Percentiles rank a stretch among this genome's conserved stretches.
Conservation (phyloP, 2,329 filamentous ascomycete species). For the Lecanicillium sp. region DNA sequence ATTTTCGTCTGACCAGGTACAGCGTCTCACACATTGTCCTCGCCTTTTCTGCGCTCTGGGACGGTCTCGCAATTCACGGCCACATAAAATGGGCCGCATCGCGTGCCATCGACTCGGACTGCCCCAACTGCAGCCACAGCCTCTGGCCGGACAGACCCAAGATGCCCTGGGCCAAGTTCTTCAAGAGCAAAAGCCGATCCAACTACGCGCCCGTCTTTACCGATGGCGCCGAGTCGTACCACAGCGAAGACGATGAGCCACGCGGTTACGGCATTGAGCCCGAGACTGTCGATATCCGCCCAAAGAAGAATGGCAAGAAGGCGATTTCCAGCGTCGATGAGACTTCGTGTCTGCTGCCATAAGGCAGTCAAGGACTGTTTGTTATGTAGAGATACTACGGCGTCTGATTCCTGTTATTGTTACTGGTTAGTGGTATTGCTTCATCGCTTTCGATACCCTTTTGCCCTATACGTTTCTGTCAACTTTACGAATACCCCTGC, state of each 20-base stretch:
- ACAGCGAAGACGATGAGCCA: background rate
- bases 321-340: slow-evolving; percentile 1
- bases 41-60: slow-evolving; percentile 31
- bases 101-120: slow-evolving; percentile 33
- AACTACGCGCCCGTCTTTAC: slow-evolving; percentile 9
- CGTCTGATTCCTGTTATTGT: too few relatives aligned
- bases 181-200: slow-evolving; percentile 11
- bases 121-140: slow-evolving; percentile 34
- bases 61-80: slow-evolving; percentile 34
- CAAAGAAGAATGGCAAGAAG: slow-evolving; percentile 9
- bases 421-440: background rate
- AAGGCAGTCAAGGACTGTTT: background rate
- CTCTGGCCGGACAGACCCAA: slow-evolving; percentile 33
- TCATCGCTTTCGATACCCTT: background rate
- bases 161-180: slow-evolving; percentile 28
- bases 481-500: background rate
- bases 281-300: slow-evolving; percentile 2
- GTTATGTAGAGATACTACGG: too few relatives aligned
- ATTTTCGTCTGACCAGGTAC: background rate
- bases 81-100: slow-evolving; percentile 34
- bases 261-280: background rate
- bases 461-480: background rate
- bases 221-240: slow-evolving; percentile 12
- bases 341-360: slow-evolving; percentile 8
- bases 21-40: slow-evolving; percentile 35